A percentile compares a stretch with the other conserved stretches of the same genome.
phyloP scores from a whole-genome alignment of 2,329 filamentous ascomycete genomes.

The Beauveria caledonica region DNA sequence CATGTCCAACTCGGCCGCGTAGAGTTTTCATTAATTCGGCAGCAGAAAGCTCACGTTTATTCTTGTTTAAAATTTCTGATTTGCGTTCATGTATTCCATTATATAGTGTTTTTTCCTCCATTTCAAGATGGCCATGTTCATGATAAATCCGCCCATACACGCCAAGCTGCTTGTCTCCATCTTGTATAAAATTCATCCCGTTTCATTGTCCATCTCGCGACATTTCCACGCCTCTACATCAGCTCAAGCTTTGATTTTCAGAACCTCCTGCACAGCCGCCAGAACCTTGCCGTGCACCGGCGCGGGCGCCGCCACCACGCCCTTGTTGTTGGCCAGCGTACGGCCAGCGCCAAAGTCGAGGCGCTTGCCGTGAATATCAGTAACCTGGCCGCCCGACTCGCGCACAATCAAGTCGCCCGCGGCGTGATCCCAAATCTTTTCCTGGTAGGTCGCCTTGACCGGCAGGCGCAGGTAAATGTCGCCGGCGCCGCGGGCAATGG shows the following conservation, averaged over 20 bases:
- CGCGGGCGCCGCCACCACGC: slow-evolving; percentile 79
- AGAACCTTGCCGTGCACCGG: slow-evolving; percentile 70
- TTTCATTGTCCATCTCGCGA: not conserved
- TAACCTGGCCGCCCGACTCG: slow-evolving; percentile 87
- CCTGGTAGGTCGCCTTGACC: slow-evolving; percentile 77
- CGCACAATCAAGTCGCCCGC: slow-evolving; percentile 90
- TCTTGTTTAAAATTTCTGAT: not conserved
- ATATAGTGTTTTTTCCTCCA: not conserved
- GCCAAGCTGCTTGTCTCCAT: not conserved
- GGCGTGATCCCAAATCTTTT: slow-evolving; percentile 99
- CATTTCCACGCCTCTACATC: not conserved
- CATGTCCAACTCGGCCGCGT: not conserved
- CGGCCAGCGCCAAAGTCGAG: slow-evolving; percentile 82
- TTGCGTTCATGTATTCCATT: not conserved
- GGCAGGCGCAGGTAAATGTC: slow-evolving; percentile 92
- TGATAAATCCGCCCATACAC: not conserved
- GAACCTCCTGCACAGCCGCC: slow-evolving; percentile 71
- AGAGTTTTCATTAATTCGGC: not conserved
- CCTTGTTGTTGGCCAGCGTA: slow-evolving; percentile 84
- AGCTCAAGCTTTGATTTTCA: slow-evolving; percentile 32
- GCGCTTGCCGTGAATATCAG: slow-evolving; percentile 75
- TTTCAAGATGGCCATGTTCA: too few species aligned
- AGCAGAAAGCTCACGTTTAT: not conserved
- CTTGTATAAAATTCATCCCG: not conserved
- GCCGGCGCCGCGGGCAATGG: slow-evolving; percentile 85